These are phyloP conservation scores for Ceratorhiza oryzae-sativae DNA, from an alignment of 1,284 basidiomycete genomes.

Conservation along the genomic window DNA sequence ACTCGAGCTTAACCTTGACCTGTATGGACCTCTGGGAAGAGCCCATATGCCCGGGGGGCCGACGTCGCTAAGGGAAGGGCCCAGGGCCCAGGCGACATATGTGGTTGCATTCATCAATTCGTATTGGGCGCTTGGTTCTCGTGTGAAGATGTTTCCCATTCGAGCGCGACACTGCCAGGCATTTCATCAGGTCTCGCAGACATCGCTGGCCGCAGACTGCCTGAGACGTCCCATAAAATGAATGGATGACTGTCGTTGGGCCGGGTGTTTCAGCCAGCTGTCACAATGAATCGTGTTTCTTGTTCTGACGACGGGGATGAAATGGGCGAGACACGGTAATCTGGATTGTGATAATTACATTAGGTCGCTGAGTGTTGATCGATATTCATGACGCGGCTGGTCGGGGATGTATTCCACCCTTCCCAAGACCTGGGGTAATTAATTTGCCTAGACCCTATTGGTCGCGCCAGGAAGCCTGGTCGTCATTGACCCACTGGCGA, in stretches of 20 bases:
- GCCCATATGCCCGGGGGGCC: conserved; percentile 4
- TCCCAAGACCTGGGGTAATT: conserved; percentile 17
- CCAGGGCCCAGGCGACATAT: conserved; percentile 12
- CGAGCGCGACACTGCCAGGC: neutral
- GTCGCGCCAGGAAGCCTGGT: conserved; percentile 15
- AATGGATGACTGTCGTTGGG: neutral
- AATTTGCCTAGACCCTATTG: conserved; percentile 31
- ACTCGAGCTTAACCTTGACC: neutral
- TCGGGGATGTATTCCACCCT: neutral
- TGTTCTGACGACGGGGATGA: neutral
- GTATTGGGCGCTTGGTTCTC: neutral
- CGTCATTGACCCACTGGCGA: conserved; percentile 17
- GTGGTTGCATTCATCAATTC: conserved; percentile 18
- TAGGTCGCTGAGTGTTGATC: neutral
- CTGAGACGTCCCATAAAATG: no score
- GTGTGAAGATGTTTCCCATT: conserved; percentile 23
- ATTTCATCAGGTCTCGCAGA: neutral
- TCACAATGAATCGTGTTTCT: neutral
- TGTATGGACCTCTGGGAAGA: neutral
- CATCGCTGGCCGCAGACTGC: no score
- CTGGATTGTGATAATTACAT: neutral
- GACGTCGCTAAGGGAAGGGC: conserved; percentile 31
- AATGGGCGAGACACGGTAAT: neutral
- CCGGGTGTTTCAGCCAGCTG: conserved; percentile 29
- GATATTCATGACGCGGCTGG: neutral